phyloP scores from a whole-genome alignment of 345 rosid species.

The Salix exigua region DNA sequence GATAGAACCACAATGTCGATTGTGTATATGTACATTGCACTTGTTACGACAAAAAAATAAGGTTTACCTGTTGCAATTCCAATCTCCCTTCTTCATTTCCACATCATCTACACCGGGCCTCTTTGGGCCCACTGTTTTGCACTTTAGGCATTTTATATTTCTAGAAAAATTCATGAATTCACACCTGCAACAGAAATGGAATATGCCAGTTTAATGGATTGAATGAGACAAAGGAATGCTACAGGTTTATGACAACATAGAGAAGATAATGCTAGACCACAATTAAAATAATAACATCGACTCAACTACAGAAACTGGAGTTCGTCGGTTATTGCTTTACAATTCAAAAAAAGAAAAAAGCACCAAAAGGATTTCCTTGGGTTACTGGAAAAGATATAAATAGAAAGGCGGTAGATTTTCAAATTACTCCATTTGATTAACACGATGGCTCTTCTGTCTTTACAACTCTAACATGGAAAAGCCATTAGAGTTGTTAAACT shows the following conservation, averaged over 20 bases:
- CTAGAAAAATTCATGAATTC: slow-evolving; percentile 61
- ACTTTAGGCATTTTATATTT: slow-evolving; percentile 56
- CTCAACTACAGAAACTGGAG: background rate
- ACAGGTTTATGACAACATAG: background rate
- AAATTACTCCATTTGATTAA: background rate
- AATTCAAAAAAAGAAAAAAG: background rate
- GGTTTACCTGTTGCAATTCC: slow-evolving; percentile 61
- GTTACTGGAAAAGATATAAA: background rate
- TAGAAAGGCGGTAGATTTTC: background rate
- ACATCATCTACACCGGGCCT: slow-evolving; percentile 27
- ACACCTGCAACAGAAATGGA: slow-evolving; percentile 43
- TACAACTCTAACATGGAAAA: background rate
- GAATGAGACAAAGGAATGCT: background rate
- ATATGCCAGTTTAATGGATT: background rate
- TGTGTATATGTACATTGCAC: background rate
- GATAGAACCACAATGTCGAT: background rate
- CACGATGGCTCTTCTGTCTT: background rate
- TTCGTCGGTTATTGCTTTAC: background rate
- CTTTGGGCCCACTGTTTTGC: slow-evolving; percentile 62
- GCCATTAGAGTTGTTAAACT: background rate
- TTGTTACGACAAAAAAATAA: background rate
- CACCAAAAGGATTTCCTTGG: background rate
- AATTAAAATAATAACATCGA: background rate
- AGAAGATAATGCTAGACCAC: background rate
- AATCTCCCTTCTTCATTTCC: slow-evolving; percentile 79